Percentiles rank a stretch among this genome's conserved stretches.
Conservation (phyloP, 768 basidiomycete genomes). For the Rhodosporidiobolus odoratus region DNA sequence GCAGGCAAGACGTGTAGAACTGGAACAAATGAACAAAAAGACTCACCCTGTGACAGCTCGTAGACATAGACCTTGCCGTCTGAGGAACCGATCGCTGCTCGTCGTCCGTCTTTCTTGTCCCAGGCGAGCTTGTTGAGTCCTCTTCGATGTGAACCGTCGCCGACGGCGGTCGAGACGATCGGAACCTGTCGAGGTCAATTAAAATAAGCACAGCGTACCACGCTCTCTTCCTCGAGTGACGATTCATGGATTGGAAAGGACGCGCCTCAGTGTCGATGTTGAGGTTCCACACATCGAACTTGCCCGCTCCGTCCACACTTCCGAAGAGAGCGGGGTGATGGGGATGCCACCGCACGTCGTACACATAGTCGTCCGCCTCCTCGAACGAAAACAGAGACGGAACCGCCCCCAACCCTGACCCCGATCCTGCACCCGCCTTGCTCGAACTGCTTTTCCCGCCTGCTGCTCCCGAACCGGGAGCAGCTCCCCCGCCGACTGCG, state of each 20-base stretch:
- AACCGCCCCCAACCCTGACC: slow-evolving; percentile 46
- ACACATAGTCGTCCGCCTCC: slow-evolving; percentile 96
- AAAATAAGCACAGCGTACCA: too few relatives aligned
- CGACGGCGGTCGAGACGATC: slow-evolving; percentile 75
- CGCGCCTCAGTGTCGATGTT: slow-evolving; percentile 93
- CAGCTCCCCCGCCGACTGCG: background rate
- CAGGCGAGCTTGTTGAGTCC: slow-evolving; percentile 94
- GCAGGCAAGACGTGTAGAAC: too few relatives aligned
- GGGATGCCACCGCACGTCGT: slow-evolving; percentile 98
- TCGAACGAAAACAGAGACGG: slow-evolving; percentile 86
- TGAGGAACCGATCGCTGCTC: slow-evolving; percentile 82
- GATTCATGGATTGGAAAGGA: slow-evolving; percentile 24
- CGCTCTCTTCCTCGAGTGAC: too few relatives aligned
- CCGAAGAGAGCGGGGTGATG: slow-evolving; percentile 90
- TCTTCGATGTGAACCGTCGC: slow-evolving; percentile 44
- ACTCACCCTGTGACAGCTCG: slow-evolving; percentile 56
- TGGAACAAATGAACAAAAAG: background rate
- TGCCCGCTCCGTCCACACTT: slow-evolving; percentile 86
- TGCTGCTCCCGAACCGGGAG: background rate
- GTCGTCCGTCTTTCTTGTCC: slow-evolving; percentile 87
- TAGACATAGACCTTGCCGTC: slow-evolving; percentile 91
- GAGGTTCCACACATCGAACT: slow-evolving; percentile 95
- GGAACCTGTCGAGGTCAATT: slow-evolving; percentile 65
- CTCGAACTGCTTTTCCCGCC: background rate
- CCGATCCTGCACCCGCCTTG: background rate